Conservation (phyloP, 441 rosid species). For the Capsella rubella region DNA sequence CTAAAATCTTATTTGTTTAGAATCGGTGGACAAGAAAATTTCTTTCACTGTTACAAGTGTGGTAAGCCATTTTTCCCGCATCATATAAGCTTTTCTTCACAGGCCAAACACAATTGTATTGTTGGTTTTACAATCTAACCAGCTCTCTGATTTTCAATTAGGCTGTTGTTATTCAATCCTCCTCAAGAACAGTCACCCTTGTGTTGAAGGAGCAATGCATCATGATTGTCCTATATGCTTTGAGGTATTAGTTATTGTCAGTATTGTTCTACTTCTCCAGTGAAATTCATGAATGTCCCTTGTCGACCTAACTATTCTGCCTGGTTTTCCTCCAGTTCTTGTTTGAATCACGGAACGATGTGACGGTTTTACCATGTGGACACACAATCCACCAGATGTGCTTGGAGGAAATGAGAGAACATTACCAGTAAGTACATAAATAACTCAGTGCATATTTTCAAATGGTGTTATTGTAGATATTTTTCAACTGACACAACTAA, state of each 20-base stretch:
- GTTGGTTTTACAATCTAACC: slow-evolving; percentile 21
- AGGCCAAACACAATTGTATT: background rate
- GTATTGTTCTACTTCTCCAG: background rate
- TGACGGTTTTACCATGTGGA: slow-evolving; percentile 80
- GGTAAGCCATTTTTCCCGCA: slow-evolving; percentile 54
- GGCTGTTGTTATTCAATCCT: slow-evolving; percentile 87
- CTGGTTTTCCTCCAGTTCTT: slow-evolving; percentile 60
- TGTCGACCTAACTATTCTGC: background rate
- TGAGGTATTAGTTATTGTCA: slow-evolving; percentile 57
- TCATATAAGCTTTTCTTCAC: background rate
- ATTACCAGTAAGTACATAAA: slow-evolving; percentile 63
- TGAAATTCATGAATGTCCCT: background rate
- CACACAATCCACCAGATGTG: slow-evolving; percentile 84
- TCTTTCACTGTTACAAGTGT: slow-evolving; percentile 90
- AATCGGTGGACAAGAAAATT: slow-evolving; percentile 83
- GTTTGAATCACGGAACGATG: slow-evolving; percentile 74
- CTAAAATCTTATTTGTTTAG: slow-evolving; percentile 40
- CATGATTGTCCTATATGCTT: slow-evolving; percentile 94
- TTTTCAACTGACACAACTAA: background rate
- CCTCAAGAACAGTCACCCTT: slow-evolving; percentile 75
- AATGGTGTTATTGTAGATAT: background rate
- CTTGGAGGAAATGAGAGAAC: slow-evolving; percentile 84
- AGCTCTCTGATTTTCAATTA: slow-evolving; percentile 32
- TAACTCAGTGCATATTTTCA: background rate
- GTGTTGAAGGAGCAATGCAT: slow-evolving; percentile 96